Evolutionary conservation across 116 monocot species (phyloP), one percentile per base, ranked within the genome.

Genomic region (Posidonia oceanica): DNA sequence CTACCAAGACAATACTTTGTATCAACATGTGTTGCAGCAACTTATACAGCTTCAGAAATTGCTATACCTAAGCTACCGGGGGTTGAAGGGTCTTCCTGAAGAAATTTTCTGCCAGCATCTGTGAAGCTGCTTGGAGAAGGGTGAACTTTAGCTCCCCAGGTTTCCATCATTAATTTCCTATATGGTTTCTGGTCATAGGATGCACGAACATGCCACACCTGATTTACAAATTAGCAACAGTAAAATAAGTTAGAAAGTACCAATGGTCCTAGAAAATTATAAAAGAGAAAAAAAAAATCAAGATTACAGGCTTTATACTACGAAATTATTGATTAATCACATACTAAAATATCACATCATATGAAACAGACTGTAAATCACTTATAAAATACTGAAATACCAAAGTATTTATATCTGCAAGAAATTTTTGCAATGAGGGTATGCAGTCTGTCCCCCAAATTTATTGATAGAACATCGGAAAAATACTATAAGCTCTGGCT

Each of bases 131-230:
- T 88, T n/a, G 93, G 88, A 51, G 93, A 93, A 14, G 88, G 84
- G 39, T 88, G 86, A 15, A 93, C 88, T 73, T 81, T 82, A n/a
- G 93, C 93, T 52, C 93, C 93, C 93, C 93, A 93, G 20, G 93
- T 93, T 75, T 92, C 81, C 92, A 86, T 92, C 92, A 92, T 92
- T 16, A 92, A 73, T 39, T 80, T 83, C 39, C 92, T 40, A 36
- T 92, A 92, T n/a, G 92, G 92, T 67, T 88, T 92, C 67, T 88
- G 86, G 77, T 88, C 88, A 54, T 86, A 92, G 3, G 92, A 92
- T 59, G 88, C 86, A 39, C 88, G 83, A 5, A 92, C 92, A 74
- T 92, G 92, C 92, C 92, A 92, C 48, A 92, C 92, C 92, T 92
- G 67, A 16, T 80, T 21, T 12, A 5, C 17, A 23, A 15, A 18